Conservation (phyloP, 495 filamentous ascomycete genomes). For the Penicillium roqueforti region DNA sequence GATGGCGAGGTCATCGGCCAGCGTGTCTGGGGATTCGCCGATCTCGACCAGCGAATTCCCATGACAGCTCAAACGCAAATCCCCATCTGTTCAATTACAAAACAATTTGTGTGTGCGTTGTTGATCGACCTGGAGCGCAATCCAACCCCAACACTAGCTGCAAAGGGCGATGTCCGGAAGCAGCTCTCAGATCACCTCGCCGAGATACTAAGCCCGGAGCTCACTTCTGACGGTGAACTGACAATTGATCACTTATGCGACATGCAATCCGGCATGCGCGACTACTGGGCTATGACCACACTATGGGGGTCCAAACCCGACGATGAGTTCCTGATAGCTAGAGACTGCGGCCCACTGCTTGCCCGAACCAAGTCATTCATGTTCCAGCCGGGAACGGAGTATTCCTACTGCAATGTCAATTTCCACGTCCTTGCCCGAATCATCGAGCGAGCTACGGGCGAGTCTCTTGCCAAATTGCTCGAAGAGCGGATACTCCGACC, state of each 20-base stretch:
- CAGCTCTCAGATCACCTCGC: conserved; percentile 19
- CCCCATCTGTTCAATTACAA: conserved; percentile 37
- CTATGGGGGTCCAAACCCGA: conserved; percentile 32
- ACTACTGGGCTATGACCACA: conserved; percentile 37
- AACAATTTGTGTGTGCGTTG: conserved; percentile 32
- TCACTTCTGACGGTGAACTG: conserved; percentile 13
- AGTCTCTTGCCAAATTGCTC: conserved; percentile 24
- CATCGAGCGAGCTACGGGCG: conserved; percentile 25
- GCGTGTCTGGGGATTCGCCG: conserved; percentile 32
- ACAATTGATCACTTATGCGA: conserved; percentile 26
- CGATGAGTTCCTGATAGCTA: conserved; percentile 22
- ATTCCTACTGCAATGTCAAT: conserved; percentile 33
- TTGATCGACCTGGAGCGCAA: conserved; percentile 27
- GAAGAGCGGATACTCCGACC: conserved; percentile 25
- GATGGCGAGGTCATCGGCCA: conserved; percentile 27
- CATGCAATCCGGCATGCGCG: conserved; percentile 35
- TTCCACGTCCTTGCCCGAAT: conserved; percentile 29
- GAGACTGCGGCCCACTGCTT: conserved; percentile 17
- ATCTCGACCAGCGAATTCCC: conserved; percentile 24
- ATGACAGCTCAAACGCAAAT: conserved; percentile 22
- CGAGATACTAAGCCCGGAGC: conserved; percentile 20
- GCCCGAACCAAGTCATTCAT: conserved; percentile 27
- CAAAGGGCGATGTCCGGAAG: conserved; percentile 17
- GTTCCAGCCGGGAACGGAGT: conserved; percentile 31
- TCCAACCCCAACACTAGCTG: conserved; percentile 17